Evolutionary conservation across 768 basidiomycete species (phyloP), one percentile per base, ranked within the genome.

Genomic region (Hemileccinum rubropunctum): DNA sequence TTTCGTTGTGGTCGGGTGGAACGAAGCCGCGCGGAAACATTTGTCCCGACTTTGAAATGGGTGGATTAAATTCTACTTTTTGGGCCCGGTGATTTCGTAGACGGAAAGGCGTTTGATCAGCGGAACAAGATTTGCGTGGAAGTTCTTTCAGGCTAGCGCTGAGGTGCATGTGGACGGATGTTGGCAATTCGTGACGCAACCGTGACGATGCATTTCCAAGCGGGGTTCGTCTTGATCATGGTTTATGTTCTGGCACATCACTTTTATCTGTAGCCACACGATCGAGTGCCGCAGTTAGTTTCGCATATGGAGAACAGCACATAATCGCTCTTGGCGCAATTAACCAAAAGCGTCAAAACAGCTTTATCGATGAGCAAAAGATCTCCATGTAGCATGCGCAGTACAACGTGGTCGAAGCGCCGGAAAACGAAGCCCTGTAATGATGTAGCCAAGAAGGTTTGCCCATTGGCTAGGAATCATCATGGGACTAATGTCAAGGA

Each of bases 331-430:
- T 38, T 30, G 49, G 36, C 34, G 18, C 27, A 47, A 28, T 43
- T 38, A 28, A 49, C 58, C 48, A 45, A 47, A 65, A 37, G 17
- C 21, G 21, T 47, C 41, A 39, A 51, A 49, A 45, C 35, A 37
- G 40, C 42, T 43, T 48, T 32, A 64, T 60, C 61, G 61, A 66
- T 64, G 45, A 51, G 35, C 15, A 42, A 28, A 28, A 40, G 20
- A 27, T 39, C 39, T 42, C 44, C 48, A 45, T 43, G 51, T 43
- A 37, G 50, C 15, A 23, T 33, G 26, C 40, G 42, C 36, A 40
- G 52, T 38, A 21, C 33, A 43, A 48, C 44, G 42, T 46, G 50
- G 42, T 47, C 51, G 47, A 54, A 54, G 48, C 53, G 40, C 38
- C 34, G 8, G 27, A 42, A n/a, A 39, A 46, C 34, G 14, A 40